Percentiles rank a stretch among this genome's conserved stretches.
Evolutionary conservation across 2,329 filamentous ascomycete species (phyloP).

Genomic region (Aspergillus costaricaensis): DNA sequence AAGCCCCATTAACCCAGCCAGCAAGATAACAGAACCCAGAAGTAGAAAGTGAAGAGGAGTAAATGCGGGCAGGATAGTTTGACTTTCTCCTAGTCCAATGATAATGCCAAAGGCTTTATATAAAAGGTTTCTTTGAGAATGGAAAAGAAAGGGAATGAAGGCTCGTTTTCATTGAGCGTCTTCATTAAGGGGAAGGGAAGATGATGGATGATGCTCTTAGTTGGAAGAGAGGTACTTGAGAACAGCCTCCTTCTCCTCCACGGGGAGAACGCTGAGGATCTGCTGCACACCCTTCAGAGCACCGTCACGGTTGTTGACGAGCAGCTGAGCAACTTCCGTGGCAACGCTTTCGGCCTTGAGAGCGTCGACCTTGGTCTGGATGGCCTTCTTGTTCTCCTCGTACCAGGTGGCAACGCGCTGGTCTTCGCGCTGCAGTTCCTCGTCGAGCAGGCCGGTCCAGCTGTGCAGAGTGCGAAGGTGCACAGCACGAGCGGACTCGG

Average conservation of each 20-base stretch:
- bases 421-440: constrained; percentile 77
- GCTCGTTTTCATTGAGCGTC: background rate
- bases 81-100: background rate
- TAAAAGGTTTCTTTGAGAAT: constrained; percentile 1
- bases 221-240: constrained; percentile 56
- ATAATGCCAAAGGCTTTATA: constrained; percentile 5
- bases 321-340: constrained; percentile 67
- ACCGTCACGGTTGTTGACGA: constrained; percentile 66
- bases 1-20: background rate
- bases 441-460: constrained; percentile 70
- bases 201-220: background rate
- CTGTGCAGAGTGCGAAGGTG: constrained; percentile 76
- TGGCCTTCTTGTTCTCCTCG: constrained; percentile 83
- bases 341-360: constrained; percentile 76
- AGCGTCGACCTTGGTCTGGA: constrained; percentile 80
- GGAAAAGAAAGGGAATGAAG: constrained; percentile 9
- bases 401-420: constrained; percentile 89
- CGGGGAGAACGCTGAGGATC: constrained; percentile 81
- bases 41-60: background rate
- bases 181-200: background rate
- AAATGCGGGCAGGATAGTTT: background rate
- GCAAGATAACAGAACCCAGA: background rate
- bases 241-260: constrained; percentile 82
- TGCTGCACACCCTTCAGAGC: constrained; percentile 84
- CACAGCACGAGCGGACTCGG: constrained; percentile 59